A percentile compares a stretch with the other conserved stretches of the same genome.
Conservation (phyloP, 179 eudicot species). For the Pouteria campechiana region DNA sequence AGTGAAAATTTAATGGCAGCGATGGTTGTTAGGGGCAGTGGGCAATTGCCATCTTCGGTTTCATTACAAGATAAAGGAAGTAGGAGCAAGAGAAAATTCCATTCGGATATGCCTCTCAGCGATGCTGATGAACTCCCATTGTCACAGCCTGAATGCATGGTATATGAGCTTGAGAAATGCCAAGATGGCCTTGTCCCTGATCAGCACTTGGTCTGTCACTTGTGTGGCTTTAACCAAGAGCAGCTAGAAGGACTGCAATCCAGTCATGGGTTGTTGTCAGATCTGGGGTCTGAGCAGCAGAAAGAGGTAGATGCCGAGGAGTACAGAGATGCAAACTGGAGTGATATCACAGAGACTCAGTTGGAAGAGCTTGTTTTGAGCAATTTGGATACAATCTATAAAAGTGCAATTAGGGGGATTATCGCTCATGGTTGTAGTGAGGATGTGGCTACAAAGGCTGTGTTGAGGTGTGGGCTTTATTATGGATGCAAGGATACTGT, state of each 20-base stretch:
- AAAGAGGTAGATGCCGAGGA: slow-evolving; percentile 37
- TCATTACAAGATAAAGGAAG: slow-evolving; percentile 65
- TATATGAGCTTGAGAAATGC: slow-evolving; percentile 54
- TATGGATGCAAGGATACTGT: slow-evolving; percentile 75
- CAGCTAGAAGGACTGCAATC: slow-evolving; percentile 49
- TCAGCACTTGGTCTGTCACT: slow-evolving; percentile 45
- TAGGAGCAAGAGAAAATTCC: slow-evolving; percentile 83
- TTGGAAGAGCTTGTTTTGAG: slow-evolving; percentile 79
- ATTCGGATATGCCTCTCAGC: slow-evolving; percentile 62
- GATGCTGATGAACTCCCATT: slow-evolving; percentile 43
- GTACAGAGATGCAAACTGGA: slow-evolving; percentile 81
- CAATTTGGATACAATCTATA: slow-evolving; percentile 62
- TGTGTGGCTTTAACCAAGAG: slow-evolving; percentile 41
- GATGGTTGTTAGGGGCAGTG: slow-evolving; percentile 61
- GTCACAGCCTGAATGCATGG: slow-evolving; percentile 34
- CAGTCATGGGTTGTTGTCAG: slow-evolving; percentile 49
- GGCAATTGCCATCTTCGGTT: slow-evolving; percentile 35
- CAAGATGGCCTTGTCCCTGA: slow-evolving; percentile 22
- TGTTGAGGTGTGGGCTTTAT: slow-evolving; percentile 77
- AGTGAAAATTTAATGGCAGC: too few relatives aligned
- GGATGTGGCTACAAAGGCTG: slow-evolving; percentile 58
- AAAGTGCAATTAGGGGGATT: slow-evolving; percentile 73
- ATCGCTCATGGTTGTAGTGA: slow-evolving; percentile 63
- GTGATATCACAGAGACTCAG: slow-evolving; percentile 76
- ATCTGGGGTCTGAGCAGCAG: slow-evolving; percentile 22